Evolutionary conservation across 2,329 filamentous ascomycete genomes (phyloP), one percentile per base, ranked within the genome.

Genomic region (Arthrobotrys conoides): DNA sequence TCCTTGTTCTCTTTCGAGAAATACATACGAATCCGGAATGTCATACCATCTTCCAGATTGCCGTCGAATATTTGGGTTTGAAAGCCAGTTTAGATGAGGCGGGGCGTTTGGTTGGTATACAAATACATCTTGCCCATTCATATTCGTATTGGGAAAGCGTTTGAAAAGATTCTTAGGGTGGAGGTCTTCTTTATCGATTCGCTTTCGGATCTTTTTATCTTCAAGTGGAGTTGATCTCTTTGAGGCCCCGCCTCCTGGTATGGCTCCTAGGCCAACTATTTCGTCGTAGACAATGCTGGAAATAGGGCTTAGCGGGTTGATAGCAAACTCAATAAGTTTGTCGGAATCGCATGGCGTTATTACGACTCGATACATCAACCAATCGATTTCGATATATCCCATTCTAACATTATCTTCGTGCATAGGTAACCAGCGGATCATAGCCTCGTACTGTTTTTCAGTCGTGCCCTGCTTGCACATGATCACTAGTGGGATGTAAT

Each of bases 391-490:
- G 6, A 41, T 22, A 30, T 49, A 24, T 8, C 41, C 55, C 41
- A 71, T 71, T 53, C 55, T 63, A 27, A 71, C 53, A 18, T 71
- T 71, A 9, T 51, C 27, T n/a, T 44, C 22, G 30, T 71, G 67
- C 5, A 14, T 20, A 2, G 55, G 67, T 14, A 71, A 20, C 22
- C 53, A 27, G 20, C 10, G 16, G 24, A 71, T 27, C 67, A 71
- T 61, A 6, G 38, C 38, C 20, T 71, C 67, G 44, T 71, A 71
- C n/a, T 61, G 22, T 27, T 71, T 71, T 22, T 71, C 67, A 3
- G 38, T 63, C n/a, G 55, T 63, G 14, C 67, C 67, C 10, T n/a
- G 16, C 20, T 71, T 71, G 53, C 67, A 71, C 55, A 71, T 71
- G 36, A 71, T 63, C 14, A 71, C 44, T 12, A 71, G 10, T 18